Conservation (phyloP, 768 basidiomycete genomes). For the Serendipita sp. region DNA sequence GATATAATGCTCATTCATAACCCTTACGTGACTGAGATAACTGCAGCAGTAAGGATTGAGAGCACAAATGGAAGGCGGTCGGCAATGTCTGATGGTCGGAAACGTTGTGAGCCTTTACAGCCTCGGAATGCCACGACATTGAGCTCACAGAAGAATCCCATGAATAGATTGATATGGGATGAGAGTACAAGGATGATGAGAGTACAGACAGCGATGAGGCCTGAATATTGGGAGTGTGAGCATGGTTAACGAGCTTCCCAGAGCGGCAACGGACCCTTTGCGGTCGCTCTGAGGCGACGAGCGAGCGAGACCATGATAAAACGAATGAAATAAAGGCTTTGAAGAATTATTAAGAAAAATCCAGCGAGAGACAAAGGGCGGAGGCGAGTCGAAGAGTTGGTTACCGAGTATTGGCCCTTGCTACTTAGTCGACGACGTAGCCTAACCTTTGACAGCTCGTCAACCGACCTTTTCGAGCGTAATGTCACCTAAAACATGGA, state of each 20-base stretch:
- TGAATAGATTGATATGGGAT: constrained; percentile 36
- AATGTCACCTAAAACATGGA: no score
- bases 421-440: background rate
- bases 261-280: background rate
- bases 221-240: constrained; percentile 16
- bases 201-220: constrained; percentile 28
- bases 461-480: no score
- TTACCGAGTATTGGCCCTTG: background rate
- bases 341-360: background rate
- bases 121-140: no score
- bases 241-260: background rate
- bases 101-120: background rate
- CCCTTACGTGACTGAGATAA: constrained; percentile 26
- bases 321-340: background rate
- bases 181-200: constrained; percentile 36
- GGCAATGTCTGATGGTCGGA: constrained; percentile 29
- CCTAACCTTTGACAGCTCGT: no score
- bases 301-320: background rate
- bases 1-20: background rate
- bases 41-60: constrained; percentile 32
- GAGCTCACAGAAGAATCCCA: constrained; percentile 42
- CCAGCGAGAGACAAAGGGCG: background rate
- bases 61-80: constrained; percentile 46
- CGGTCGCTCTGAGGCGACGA: background rate
- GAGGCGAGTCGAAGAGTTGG: constrained; percentile 1